Evolutionary conservation across 345 rosid genomes (phyloP), one percentile per base, ranked within the genome.

Genomic region (Nephelium lappaceum): DNA sequence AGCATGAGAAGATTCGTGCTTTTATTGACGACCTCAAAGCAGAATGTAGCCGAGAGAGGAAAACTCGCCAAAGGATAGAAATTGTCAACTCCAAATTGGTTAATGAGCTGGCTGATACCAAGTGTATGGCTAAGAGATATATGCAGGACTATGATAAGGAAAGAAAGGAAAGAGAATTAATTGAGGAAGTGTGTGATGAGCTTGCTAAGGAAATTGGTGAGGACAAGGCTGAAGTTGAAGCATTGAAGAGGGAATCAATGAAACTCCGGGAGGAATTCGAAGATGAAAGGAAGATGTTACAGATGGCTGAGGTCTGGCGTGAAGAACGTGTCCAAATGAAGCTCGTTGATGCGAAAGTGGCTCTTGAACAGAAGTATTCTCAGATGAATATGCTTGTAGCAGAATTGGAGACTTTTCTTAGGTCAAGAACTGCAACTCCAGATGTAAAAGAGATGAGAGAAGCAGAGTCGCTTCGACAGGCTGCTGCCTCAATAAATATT

Each of bases 261-360:
- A 87, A 81, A 80, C 88, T 90, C 8, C 80, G 86, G 38, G 96
- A 90, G 76, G 96, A 94, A 66, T 87, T 86, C 7, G 98, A 93
- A 0, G 94, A 94, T 38, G 98, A 94, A 82, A 89, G 98, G 86
- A 90, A 85, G 81, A 94, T 94, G 97, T 82, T 93, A 79, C 98
- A 94, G 86, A 94, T 93, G 96, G 98, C 98, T 9, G 98, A 94
- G 85, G 97, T 94, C 15, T 94, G 98, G 98, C 96, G 97, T 47
- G 98, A 94, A 87, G 97, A 94, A 81, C 97, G 97, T 67, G 97
- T 93, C 62, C 94, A 93, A 81, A 93, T 93, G 98, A 94, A 94
- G 90, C 91, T 94, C 79, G 82, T 91, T 38, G 97, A 92, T 81
- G 96, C 95, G 15, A 92, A 91, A 83, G 89, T 86, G 77, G 90